A percentile compares a stretch with the other conserved stretches of the same genome.
Conservation (phyloP, 495 filamentous ascomycete species). For the Podospora pseudoanserina region DNA sequence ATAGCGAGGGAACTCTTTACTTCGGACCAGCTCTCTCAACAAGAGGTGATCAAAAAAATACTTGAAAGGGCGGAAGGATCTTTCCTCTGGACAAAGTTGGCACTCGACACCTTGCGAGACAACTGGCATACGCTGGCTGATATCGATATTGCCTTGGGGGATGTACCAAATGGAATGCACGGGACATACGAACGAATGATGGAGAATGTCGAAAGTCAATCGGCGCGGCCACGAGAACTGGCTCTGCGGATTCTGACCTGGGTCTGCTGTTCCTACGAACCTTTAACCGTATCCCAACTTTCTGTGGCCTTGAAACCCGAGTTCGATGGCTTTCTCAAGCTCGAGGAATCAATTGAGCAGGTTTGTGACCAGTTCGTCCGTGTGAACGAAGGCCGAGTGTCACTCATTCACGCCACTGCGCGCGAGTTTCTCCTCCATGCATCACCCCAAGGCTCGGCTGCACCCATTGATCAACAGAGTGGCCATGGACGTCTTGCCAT, state of each 20-base stretch:
- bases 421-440: not conserved
- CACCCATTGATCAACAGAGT: not conserved
- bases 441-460: not conserved
- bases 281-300: not conserved
- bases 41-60: not conserved
- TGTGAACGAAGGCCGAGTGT: not conserved
- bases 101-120: not conserved
- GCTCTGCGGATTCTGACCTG: not conserved
- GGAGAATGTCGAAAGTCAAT: not conserved
- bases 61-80: not conserved
- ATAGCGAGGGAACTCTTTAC: not conserved
- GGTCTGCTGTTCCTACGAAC: not conserved
- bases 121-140: not conserved
- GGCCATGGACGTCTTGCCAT: not conserved
- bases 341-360: not conserved
- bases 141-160: not conserved
- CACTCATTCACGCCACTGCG: not conserved
- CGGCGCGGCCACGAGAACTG: not conserved
- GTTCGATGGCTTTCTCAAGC: not conserved
- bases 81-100: not conserved
- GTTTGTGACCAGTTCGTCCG: not conserved
- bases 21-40: not conserved
- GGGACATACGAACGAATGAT: not conserved
- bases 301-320: not conserved
- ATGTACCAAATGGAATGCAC: not conserved